A percentile compares a stretch with the other conserved stretches of the same genome.
Conservation (phyloP, 2,329 filamentous ascomycete species). For the Elsinoe perseae region DNA sequence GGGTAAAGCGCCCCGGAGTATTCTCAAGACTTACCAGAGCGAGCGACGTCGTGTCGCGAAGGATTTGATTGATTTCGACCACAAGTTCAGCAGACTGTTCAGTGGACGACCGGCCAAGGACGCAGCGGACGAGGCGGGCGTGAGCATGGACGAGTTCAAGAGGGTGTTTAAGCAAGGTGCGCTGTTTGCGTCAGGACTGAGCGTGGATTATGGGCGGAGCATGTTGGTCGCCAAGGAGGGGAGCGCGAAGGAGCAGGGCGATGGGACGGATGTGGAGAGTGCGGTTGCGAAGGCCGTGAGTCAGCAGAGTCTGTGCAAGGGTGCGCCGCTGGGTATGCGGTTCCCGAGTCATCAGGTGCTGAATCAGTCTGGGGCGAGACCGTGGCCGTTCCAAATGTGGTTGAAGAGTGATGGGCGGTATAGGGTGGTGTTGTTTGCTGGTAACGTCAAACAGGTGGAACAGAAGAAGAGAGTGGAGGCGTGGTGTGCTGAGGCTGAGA, state of each 20-base stretch:
- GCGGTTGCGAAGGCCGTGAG: slow-evolving; percentile 24
- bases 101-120: slow-evolving; percentile 52
- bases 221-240: slow-evolving; percentile 49
- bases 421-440: slow-evolving; percentile 55
- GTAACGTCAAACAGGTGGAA: slow-evolving; percentile 41
- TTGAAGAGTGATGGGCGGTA: slow-evolving; percentile 53
- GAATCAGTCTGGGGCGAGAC: slow-evolving; percentile 48
- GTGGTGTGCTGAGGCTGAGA: slow-evolving; percentile 41
- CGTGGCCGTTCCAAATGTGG: slow-evolving; percentile 52
- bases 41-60: slow-evolving; percentile 36
- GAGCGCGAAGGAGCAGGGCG: slow-evolving; percentile 37
- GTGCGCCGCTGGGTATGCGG: slow-evolving; percentile 47
- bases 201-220: slow-evolving; percentile 52
- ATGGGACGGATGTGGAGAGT: slow-evolving; percentile 40
- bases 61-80: slow-evolving; percentile 48
- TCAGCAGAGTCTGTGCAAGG: slow-evolving; percentile 39
- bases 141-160: slow-evolving; percentile 57
- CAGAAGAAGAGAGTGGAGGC: slow-evolving; percentile 41
- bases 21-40: slow-evolving; percentile 22
- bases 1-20: slow-evolving; percentile 24
- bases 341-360: slow-evolving; percentile 54
- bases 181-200: slow-evolving; percentile 49
- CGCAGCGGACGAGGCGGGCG: slow-evolving; percentile 52
- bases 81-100: slow-evolving; percentile 42
- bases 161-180: slow-evolving; percentile 53